These are phyloP conservation scores for Wickerhamomyces chambardii DNA, from an alignment of 805 yeast species.

Conservation along the genomic window DNA sequence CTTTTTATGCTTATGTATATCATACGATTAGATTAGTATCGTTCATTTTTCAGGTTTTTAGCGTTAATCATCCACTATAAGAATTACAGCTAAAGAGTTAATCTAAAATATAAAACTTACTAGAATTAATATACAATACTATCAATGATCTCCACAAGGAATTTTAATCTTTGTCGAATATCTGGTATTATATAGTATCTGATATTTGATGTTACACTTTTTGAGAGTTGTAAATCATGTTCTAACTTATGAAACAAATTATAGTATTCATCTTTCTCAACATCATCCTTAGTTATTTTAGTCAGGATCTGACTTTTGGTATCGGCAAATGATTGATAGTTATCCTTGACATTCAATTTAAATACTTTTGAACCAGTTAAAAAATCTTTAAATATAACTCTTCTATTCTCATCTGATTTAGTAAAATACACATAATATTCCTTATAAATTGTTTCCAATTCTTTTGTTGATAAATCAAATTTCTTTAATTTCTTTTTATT, in stretches of 20 bases:
- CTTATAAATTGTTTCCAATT: conserved; percentile 28
- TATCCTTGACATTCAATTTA: conserved; percentile 5
- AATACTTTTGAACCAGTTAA: conserved; percentile 11
- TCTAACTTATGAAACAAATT: background rate
- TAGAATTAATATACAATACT: no score
- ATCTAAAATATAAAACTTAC: no score
- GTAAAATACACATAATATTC: conserved; percentile 17
- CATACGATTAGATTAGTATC: no score
- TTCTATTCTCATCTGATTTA: conserved; percentile 9
- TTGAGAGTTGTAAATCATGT: background rate
- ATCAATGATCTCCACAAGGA: background rate
- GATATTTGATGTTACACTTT: background rate
- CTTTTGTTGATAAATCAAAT: conserved; percentile 22
- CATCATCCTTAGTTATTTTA: background rate
- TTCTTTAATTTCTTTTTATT: conserved; percentile 18
- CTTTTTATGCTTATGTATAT: no score
- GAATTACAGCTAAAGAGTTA: no score
- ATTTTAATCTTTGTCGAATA: background rate
- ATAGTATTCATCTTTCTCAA: background rate
- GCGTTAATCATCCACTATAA: no score
- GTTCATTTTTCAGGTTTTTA: no score
- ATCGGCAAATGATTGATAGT: no score
- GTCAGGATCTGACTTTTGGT: no score
- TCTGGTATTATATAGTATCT: background rate
- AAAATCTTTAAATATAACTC: conserved; percentile 9